Evolutionary conservation across 139 green algal genomes (phyloP), one percentile per base, ranked within the genome.

Genomic region (Deuterostichococcus epilithicus): DNA sequence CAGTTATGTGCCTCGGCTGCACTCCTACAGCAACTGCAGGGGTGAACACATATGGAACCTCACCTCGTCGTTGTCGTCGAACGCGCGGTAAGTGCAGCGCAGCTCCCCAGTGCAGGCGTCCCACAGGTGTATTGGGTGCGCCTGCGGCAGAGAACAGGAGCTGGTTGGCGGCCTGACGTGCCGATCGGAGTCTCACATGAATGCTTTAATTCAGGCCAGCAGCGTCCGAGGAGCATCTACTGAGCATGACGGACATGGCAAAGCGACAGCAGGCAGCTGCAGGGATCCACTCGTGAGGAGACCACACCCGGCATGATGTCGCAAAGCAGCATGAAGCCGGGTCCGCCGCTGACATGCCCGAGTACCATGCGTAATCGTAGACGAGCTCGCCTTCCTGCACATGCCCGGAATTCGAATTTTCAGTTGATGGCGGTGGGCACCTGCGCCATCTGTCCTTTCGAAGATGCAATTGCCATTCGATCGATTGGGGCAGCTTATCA

Each of bases 101-200:
- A 95, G 70, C 28, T 73, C 26, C 6, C 92, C 92, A 28, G 76
- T 84, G 71, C 77, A 82, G 0, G 85, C 91, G 73, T 98, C 94
- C 90, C 91, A 98, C 37, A 98, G 67, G 75, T 96, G 90, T 0
- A 97, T 75, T 0, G 94, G 93, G 38, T 95, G 91, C n/a, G 73
- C 90, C 85, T 88, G 78, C 37, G 10, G 28, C 36, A 37, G 28
- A n/a, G n/a, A 70, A 30, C 65, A 70, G 2, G 28, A 37, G 25
- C 58, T 66, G 58, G 58, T 26, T 3, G 2, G 28, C 58, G 28
- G 58, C 2, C 28, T 66, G 26, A 23, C 58, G 58, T 66, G 30
- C 8, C 42, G 32, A 42, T 28, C 26, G 32, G 10, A 15, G 33
- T 25, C 8, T 70, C 63, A 13, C 28, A 73, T 32, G 6, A 58